These are phyloP conservation scores for Lactuca sativa DNA, from an alignment of 129 eudicot species.

Conservation along the genomic window DNA sequence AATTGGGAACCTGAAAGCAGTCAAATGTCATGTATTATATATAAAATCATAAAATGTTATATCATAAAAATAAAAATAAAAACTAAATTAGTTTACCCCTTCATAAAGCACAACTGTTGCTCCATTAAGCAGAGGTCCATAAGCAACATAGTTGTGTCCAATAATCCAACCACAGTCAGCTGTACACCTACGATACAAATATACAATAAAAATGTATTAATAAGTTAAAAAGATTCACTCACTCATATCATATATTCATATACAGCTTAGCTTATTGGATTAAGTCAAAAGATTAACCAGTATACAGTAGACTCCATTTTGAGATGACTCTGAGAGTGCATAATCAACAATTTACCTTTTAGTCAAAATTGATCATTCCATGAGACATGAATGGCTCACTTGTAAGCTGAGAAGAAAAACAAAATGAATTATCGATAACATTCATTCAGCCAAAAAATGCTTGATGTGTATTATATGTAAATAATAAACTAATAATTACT, in stretches of 20 bases:
- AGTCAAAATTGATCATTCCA: no score
- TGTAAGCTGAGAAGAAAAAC: no score
- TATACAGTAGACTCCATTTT: no score
- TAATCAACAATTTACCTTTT: no score
- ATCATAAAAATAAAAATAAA: not conserved
- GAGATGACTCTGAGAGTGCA: no score
- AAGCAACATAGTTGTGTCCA: constrained; percentile 95
- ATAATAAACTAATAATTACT: no score
- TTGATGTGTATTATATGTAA: no score
- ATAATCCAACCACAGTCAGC: constrained; percentile 99
- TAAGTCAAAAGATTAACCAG: constrained; percentile 66
- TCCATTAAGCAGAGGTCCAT: constrained; percentile 96
- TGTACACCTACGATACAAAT: constrained; percentile 94
- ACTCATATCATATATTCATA: no score
- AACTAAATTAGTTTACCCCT: constrained; percentile 61
- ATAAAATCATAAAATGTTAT: not conserved
- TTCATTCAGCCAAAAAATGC: no score
- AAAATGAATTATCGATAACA: no score
- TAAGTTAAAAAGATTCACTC: not conserved
- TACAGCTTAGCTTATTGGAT: not conserved
- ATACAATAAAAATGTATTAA: not conserved
- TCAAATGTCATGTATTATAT: constrained; percentile 5
- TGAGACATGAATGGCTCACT: no score
- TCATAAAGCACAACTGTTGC: constrained; percentile 80
- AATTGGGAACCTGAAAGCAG: constrained; percentile 73